Base-by-base conservation (phyloP, 768 basidiomycete species). In the Amanita jacksonii region DNA sequence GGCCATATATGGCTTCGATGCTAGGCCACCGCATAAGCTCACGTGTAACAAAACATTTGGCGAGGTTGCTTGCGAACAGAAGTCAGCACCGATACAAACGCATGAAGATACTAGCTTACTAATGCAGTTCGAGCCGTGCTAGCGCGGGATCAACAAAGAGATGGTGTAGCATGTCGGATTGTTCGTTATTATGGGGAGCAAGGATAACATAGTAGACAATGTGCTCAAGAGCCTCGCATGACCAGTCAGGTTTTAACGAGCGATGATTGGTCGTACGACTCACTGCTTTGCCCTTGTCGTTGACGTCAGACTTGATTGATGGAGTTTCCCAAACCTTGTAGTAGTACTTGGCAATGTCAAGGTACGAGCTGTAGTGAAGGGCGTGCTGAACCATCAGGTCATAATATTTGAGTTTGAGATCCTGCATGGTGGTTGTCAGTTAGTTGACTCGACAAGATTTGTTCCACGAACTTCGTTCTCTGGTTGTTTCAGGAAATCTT, bases 21-120 rank as follows among this genome's bases (percentile, higher is more conserved):
- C 90, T 88, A 1, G 94, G 90, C 96, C 96, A 99, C 52, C 93
- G 70, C 86, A 96, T 93, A 41, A 98, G 71, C 56, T 97, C 92
- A 41, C 78, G 79, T 1, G 91, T 96, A 32, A 81, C 81, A 60
- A 98, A 97, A 50, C 85, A 91, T 68, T 96, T 96, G 34, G 92
- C 77, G 28, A 98, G 78, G 51, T 92, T 90, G 54, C 94, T 97
- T 54, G n/a, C n/a, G n/a, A 31, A 42, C 28, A 38, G 31, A 39
- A 28, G 34, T 57, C 18, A 60, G 49, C 38, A 35, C 39, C 51
- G 19, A 53, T 40, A 30, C 18, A 2, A 34, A 31, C 32, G 1
- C 51, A 36, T 20, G 23, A 13, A 3, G 22, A 18, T 18, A n/a
- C 10, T 15, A 12, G 9, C 67, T 64, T 67, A 96, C 92, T 83